Base-by-base conservation (phyloP, 345 rosid species). In the Kernera saxatilis region DNA sequence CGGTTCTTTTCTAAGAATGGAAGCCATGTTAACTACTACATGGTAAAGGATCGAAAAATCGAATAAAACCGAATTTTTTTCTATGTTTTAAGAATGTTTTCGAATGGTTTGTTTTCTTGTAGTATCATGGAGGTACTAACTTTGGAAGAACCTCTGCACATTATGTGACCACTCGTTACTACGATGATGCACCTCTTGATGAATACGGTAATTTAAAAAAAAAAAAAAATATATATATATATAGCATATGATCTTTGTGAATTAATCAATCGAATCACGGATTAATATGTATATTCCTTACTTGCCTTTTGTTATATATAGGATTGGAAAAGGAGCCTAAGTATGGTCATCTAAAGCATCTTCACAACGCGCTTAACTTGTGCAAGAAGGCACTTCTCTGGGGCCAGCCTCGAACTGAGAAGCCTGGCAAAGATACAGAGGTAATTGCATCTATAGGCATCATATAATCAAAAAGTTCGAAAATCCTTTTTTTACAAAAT, bases 121-220 rank as follows among this genome's bases (percentile, higher is more conserved):
- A 93, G 98, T 94, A 88, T 73, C 89, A 92, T 75, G 99, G 98
- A 7, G 98, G 99, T 21, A 94, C 99, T 30, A 94, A 94, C 76
- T 80, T 84, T 27, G 98, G 88, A 10, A 80, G 99, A 78, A 92
- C 98, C 25, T 78, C 84, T 27, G 84, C 98, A 15, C 81, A 85
- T 33, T 94, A 89, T 40, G 88, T 89, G n/a, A 84, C 97, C 5
- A 86, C 99, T 54, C 85, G 98, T 23, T 94, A 94, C 84, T 94
- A 92, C 23, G 98, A 92, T 13, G 99, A 94, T 78, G 97, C 96
- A 51, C 99, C 99, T 26, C 87, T 94, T 41, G 99, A 94, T 74
- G 99, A 94, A 82, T 91, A 4, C 55, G 99, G 98, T 88, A 59
- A 23, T 6, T 0, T 21, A 21, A 21, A 29, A 32, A 30, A 3